Base-by-base conservation (phyloP, 768 basidiomycete species). In the Daedaleopsis sinensis region DNA sequence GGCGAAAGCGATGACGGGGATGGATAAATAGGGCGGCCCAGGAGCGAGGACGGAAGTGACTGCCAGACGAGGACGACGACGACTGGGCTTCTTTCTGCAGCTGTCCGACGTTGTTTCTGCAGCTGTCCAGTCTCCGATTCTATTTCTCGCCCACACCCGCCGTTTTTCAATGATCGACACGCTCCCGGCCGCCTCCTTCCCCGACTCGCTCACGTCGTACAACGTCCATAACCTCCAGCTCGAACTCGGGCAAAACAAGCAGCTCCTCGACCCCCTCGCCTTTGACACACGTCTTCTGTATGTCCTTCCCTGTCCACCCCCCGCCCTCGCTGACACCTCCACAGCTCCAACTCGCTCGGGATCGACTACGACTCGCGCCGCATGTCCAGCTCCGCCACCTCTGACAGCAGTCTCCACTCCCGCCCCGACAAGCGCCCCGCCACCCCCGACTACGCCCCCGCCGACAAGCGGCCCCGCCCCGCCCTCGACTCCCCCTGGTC, bases 321-420 rank as follows among this genome's bases (percentile, higher is more conserved):
- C 15, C 46, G 19, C 19, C 46, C n/a, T 19, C 48, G 47, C 49
- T 52, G 55, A 51, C 47, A 11, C 57, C 55, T 53, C 52, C 57
- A 56, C 71, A 80, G 78, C 68, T 68, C 77, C 61, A 71, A 77
- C 53, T 77, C 81, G 49, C 67, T 79, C 63, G 84, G 82, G 73
- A 69, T 84, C 64, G 84, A 85, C 74, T 85, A 89, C 83, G 72
- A 79, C 63, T 71, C 73, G 39, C 82, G 90, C 70, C 88, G 90
- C 70, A 91, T 93, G 91, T 91, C 91, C 74, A 81, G 83, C 72
- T 90, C 88, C 65, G 87, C 85, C 53, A 81, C 84, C 60, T 90
- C 90, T 16, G 89, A 91, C 74, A 82, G 80, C 76, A 82, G 79
- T 71, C 76, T 80, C 61, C 78, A 82, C 63, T 87, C 87, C 47